phyloP scores from a whole-genome alignment of 1,284 basidiomycete genomes.

The Cryptococcus hybrid region DNA sequence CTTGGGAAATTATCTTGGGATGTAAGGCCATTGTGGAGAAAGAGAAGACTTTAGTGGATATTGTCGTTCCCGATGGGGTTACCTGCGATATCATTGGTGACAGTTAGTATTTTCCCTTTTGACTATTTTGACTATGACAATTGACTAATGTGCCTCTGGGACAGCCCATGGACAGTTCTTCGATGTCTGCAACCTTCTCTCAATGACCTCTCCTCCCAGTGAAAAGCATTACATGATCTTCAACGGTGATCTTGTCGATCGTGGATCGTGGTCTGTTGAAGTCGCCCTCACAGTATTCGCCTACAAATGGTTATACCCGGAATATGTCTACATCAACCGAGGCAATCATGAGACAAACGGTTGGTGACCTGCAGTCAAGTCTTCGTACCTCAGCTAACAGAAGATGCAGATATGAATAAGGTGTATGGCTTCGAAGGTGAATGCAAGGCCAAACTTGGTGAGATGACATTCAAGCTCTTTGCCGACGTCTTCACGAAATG shows the following conservation, averaged over 20 bases:
- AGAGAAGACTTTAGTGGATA: slow-evolving; percentile 79
- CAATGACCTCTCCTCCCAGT: slow-evolving; percentile 78
- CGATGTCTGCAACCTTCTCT: slow-evolving; percentile 84
- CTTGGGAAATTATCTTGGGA: slow-evolving; percentile 94
- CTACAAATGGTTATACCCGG: slow-evolving; percentile 95
- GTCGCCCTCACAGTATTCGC: slow-evolving; percentile 92
- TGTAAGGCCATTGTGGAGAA: slow-evolving; percentile 72
- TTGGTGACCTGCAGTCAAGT: slow-evolving; percentile 11
- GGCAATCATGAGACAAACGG: slow-evolving; percentile 91
- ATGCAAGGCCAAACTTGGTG: slow-evolving; percentile 91
- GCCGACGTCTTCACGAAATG: slow-evolving; percentile 85
- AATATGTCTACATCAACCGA: slow-evolving; percentile 83
- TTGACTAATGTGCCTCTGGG: neutral
- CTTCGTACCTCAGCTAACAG: slow-evolving; percentile 1
- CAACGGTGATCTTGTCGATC: slow-evolving; percentile 95
- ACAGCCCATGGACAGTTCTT: slow-evolving; percentile 68
- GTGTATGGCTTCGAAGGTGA: slow-evolving; percentile 96
- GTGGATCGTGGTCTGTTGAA: slow-evolving; percentile 73
- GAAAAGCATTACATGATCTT: slow-evolving; percentile 81
- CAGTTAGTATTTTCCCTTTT: slow-evolving; percentile 48
- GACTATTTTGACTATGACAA: neutral
- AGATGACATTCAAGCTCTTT: slow-evolving; percentile 84
- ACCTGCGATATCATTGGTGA: slow-evolving; percentile 91
- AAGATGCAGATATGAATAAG: slow-evolving; percentile 63
- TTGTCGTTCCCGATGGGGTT: slow-evolving; percentile 71